phyloP scores from a whole-genome alignment of 345 rosid species.

The Schrenkiella parvula region DNA sequence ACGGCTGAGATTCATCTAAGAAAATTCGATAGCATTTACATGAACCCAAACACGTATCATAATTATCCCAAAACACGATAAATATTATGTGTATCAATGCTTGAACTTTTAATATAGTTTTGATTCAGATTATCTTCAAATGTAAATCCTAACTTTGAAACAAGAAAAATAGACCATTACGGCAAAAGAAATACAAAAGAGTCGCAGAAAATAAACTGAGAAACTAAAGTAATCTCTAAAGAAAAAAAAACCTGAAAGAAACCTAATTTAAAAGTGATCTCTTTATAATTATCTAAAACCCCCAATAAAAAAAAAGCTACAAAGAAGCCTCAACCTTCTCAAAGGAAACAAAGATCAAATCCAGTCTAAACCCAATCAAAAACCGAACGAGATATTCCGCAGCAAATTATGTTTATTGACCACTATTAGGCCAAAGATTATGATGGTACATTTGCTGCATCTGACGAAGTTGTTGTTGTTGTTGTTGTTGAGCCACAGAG shows the following conservation, averaged over 20 bases:
- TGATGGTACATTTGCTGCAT: slow-evolving; percentile 25
- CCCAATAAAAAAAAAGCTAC: neutral
- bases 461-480: slow-evolving; percentile 11
- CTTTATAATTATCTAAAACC: slow-evolving; percentile 1
- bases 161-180: neutral
- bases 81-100: no score
- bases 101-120: neutral
- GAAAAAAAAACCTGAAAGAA: neutral
- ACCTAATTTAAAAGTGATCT: slow-evolving; percentile 2
- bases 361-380: slow-evolving; percentile 3
- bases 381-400: neutral
- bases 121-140: neutral
- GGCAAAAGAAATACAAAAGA: neutral
- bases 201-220: neutral
- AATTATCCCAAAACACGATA: no score
- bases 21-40: neutral
- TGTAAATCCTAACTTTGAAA: neutral
- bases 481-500: slow-evolving; percentile 20
- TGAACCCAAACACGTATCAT: neutral
- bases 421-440: slow-evolving; percentile 12
- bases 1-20: neutral
- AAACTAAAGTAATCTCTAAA: slow-evolving; percentile 4
- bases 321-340: neutral
- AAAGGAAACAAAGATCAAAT: neutral
- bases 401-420: slow-evolving; percentile 5